Evolutionary conservation across 2,329 filamentous ascomycete species (phyloP).

Genomic region (Ciborinia camelliae): DNA sequence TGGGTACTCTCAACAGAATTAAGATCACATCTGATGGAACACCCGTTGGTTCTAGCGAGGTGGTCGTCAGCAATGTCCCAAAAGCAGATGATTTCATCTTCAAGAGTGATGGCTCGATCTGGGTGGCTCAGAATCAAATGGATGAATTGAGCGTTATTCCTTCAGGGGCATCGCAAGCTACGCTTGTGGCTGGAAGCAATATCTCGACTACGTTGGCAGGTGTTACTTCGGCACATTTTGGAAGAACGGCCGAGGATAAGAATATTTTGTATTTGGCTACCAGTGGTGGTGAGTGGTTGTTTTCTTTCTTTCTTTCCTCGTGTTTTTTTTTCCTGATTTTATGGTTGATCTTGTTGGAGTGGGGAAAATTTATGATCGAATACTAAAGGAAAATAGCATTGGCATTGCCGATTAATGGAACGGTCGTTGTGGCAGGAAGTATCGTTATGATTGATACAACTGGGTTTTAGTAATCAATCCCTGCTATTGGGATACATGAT

Average conservation of each 20-base stretch:
- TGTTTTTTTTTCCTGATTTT: background rate
- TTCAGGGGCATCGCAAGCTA: background rate
- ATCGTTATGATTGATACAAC: constrained; percentile 4
- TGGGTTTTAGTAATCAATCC: background rate
- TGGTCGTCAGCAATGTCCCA: constrained; percentile 19
- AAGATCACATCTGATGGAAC: constrained; percentile 23
- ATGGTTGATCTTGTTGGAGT: no score
- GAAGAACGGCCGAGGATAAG: constrained; percentile 17
- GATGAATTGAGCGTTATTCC: constrained; percentile 20
- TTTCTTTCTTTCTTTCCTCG: no score
- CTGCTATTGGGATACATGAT: background rate
- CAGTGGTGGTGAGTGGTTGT: constrained; percentile 24
- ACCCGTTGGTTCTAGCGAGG: constrained; percentile 18
- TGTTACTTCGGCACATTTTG: constrained; percentile 25
- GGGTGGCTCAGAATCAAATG: constrained; percentile 21
- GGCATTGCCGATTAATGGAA: constrained; percentile 12
- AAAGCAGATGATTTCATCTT: constrained; percentile 25
- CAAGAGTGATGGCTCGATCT: constrained; percentile 21
- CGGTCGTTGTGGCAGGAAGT: constrained; percentile 5
- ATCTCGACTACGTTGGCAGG: constrained; percentile 23
- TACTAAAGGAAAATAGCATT: constrained; percentile 3
- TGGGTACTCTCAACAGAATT: constrained; percentile 28
- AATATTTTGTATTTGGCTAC: constrained; percentile 25
- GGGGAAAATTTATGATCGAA: no score
- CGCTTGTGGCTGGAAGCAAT: constrained; percentile 20